These are phyloP conservation scores for Ophiostoma tasmaniense DNA, from an alignment of 2,329 filamentous ascomycete species.

Conservation along the genomic window DNA sequence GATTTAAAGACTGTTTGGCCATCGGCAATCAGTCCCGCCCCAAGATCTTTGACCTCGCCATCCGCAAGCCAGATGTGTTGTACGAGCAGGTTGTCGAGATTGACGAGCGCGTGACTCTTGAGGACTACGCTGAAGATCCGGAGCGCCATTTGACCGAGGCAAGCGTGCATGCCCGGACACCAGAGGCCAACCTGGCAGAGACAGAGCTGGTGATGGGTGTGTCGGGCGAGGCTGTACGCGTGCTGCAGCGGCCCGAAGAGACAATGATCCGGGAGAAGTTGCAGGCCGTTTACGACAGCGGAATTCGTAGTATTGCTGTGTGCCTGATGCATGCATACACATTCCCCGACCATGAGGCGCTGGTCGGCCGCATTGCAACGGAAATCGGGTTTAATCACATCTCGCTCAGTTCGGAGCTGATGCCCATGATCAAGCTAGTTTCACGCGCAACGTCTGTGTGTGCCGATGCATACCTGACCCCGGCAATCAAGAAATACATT, in stretches of 20 bases:
- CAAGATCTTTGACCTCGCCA: constrained; percentile 83
- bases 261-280: constrained; percentile 50
- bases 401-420: constrained; percentile 68
- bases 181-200: constrained; percentile 32
- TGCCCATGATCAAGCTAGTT: constrained; percentile 86
- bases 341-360: constrained; percentile 74
- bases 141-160: constrained; percentile 49
- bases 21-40: constrained; percentile 89
- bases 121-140: constrained; percentile 88
- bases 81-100: constrained; percentile 83
- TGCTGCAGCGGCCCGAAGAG: constrained; percentile 54
- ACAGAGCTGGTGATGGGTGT: constrained; percentile 59
- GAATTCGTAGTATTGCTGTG: constrained; percentile 75
- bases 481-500: constrained; percentile 67
- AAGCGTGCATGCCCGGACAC: constrained; percentile 42
- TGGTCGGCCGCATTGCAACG: constrained; percentile 65
- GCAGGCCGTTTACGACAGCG: constrained; percentile 57
- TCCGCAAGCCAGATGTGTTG: constrained; percentile 76
- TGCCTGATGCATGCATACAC: constrained; percentile 91
- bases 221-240: constrained; percentile 65
- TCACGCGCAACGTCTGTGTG: constrained; percentile 68
- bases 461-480: constrained; percentile 72
- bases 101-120: constrained; percentile 80
- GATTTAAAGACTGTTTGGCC: constrained; percentile 77
- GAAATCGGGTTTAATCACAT: constrained; percentile 80